Conservation (phyloP, 2,329 filamentous ascomycete genomes). For the Aspergillus sp. region DNA sequence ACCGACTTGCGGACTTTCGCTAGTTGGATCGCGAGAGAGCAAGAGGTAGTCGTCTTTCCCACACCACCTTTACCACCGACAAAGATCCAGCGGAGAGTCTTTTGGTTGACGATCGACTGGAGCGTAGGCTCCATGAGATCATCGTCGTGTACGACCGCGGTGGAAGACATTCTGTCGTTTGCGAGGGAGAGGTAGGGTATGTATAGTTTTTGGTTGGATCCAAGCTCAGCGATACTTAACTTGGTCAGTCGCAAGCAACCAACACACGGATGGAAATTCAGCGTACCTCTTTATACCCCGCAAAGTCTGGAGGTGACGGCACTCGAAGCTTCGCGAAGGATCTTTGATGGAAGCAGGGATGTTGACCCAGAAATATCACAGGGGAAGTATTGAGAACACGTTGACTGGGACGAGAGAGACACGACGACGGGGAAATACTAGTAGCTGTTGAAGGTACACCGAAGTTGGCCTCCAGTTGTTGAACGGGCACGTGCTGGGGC, state of each 20-base stretch:
- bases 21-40: constrained; percentile 96
- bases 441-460: not conserved
- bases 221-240: too few species aligned
- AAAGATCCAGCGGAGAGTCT: constrained; percentile 96
- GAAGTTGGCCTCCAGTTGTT: not conserved
- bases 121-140: constrained; percentile 87
- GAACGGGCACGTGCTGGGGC: constrained; percentile 18
- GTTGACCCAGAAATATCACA: not conserved
- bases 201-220: too few species aligned
- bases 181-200: not conserved
- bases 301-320: constrained; percentile 8
- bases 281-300: constrained; percentile 12
- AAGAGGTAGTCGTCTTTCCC: constrained; percentile 99
- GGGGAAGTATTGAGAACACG: not conserved
- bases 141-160: constrained; percentile 51
- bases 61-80: constrained; percentile 98
- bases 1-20: constrained; percentile 93
- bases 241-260: not conserved
- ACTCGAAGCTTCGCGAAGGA: constrained; percentile 35
- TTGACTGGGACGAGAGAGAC: not conserved
- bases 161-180: constrained; percentile 38
- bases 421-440: not conserved
- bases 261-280: not conserved
- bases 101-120: constrained; percentile 92
- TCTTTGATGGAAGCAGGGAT: not conserved